Evolutionary conservation across 1,139 yeast species (phyloP).

Genomic region (Blastobotrys illinoisensis): DNA sequence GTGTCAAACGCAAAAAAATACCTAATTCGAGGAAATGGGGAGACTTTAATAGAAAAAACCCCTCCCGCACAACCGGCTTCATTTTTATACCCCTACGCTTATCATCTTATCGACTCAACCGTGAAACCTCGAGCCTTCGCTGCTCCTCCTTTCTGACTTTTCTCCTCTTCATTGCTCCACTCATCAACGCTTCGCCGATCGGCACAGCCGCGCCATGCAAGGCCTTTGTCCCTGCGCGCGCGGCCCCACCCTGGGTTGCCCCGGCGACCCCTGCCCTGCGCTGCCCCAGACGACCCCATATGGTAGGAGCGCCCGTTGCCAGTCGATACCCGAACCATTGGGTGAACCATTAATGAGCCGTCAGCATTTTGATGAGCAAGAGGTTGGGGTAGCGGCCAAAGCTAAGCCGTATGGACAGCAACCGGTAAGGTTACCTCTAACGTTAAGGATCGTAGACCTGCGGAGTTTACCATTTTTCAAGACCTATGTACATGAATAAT

Average conservation of each 20-base stretch:
- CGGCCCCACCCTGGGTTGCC: neutral
- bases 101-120: neutral
- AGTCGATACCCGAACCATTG: too few species aligned
- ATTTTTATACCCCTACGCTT: neutral
- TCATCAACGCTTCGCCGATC: neutral
- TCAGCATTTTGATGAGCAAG: too few species aligned
- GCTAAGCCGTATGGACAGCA: too few species aligned
- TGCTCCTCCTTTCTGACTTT: neutral
- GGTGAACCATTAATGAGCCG: too few species aligned
- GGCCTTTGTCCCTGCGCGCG: neutral
- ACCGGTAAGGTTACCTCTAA: too few species aligned
- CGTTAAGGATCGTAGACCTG: too few species aligned
- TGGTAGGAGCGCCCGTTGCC: too few species aligned
- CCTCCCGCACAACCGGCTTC: neutral
- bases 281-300: neutral
- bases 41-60: neutral
- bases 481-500: too few species aligned
- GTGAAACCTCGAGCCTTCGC: neutral
- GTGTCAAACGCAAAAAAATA: neutral
- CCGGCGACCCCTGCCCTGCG: neutral
- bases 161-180: neutral
- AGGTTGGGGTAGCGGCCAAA: too few species aligned
- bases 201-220: neutral
- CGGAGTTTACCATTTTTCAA: too few species aligned
- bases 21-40: neutral